Percentiles rank a stretch among this genome's conserved stretches.
Evolutionary conservation across 1,284 basidiomycete genomes (phyloP).

Genomic region (Vanrija sp.): DNA sequence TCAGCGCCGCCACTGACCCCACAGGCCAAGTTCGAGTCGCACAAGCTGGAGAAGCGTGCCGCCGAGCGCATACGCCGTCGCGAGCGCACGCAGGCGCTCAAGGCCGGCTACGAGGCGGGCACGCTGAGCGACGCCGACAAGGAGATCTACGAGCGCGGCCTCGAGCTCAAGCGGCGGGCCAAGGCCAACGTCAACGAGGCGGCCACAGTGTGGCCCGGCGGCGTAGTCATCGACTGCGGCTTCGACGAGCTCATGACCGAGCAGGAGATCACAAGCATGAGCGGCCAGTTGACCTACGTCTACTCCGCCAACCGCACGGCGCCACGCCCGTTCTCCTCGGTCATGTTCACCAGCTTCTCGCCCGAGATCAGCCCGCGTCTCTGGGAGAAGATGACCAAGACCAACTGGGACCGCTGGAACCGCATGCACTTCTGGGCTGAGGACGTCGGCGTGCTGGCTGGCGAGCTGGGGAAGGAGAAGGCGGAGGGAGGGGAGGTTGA

Average conservation of each 20-base stretch:
- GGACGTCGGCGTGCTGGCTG: conserved; percentile 26
- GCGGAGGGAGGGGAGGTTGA: not conserved
- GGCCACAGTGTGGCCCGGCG: conserved; percentile 55
- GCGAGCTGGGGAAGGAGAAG: conserved; percentile 4
- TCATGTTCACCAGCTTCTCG: conserved; percentile 72
- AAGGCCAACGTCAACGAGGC: conserved; percentile 13
- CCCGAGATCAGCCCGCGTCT: conserved; percentile 34
- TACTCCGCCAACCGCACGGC: conserved; percentile 81
- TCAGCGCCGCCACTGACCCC: conserved; percentile 19
- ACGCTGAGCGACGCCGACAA: conserved; percentile 30
- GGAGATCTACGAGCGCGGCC: conserved; percentile 24
- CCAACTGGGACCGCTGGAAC: conserved; percentile 67
- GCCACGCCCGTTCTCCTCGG: conserved; percentile 61
- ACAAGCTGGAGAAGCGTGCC: conserved; percentile 31
- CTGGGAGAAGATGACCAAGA: conserved; percentile 33
- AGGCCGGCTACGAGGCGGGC: conserved; percentile 29
- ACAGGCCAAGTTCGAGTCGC: conserved; percentile 15
- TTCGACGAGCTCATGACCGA: conserved; percentile 95
- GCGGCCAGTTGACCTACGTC: conserved; percentile 80
- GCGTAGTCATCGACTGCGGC: conserved; percentile 81
- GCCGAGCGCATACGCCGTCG: conserved; percentile 32
- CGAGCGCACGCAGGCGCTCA: conserved; percentile 18
- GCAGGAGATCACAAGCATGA: conserved; percentile 87
- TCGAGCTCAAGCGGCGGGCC: conserved; percentile 22
- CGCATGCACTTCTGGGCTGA: conserved; percentile 72